These are phyloP conservation scores for Penicillium sp. DNA, from an alignment of 2,329 filamentous ascomycete genomes.

Conservation along the genomic window DNA sequence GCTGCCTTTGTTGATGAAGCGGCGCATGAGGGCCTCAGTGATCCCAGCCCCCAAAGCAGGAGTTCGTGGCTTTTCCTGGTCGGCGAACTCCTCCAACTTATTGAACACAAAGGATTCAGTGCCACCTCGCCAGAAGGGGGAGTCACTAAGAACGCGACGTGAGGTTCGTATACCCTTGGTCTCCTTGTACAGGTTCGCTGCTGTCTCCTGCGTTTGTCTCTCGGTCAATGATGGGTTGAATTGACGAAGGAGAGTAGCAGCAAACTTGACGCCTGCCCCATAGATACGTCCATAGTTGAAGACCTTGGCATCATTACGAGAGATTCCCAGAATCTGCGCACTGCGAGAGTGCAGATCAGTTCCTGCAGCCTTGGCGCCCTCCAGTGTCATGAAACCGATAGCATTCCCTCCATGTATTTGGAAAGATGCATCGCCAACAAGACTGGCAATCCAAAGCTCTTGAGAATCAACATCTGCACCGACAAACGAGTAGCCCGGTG, in stretches of 20 bases:
- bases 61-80: constrained; percentile 86
- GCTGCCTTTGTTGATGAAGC: constrained; percentile 81
- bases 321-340: constrained; percentile 87
- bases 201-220: constrained; percentile 70
- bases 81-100: constrained; percentile 94
- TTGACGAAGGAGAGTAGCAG: constrained; percentile 81
- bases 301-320: constrained; percentile 90
- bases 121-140: constrained; percentile 89
- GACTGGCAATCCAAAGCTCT: constrained; percentile 95
- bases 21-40: constrained; percentile 87
- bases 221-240: constrained; percentile 88
- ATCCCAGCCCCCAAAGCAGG: constrained; percentile 93
- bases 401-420: constrained; percentile 94
- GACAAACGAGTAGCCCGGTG: constrained; percentile 87
- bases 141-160: constrained; percentile 68
- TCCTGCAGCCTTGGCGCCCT: constrained; percentile 89
- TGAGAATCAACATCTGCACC: constrained; percentile 97
- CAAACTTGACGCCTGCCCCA: constrained; percentile 94
- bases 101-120: constrained; percentile 99
- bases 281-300: constrained; percentile 99
- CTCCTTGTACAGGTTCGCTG: constrained; percentile 76
- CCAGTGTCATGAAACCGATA: constrained; percentile 97
- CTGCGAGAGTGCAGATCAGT: constrained; percentile 95
- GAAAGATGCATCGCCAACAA: constrained; percentile 93
- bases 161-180: constrained; percentile 89